These are phyloP conservation scores for Venturia effusa DNA, from an alignment of 2,329 filamentous ascomycete genomes.

Conservation along the genomic window DNA sequence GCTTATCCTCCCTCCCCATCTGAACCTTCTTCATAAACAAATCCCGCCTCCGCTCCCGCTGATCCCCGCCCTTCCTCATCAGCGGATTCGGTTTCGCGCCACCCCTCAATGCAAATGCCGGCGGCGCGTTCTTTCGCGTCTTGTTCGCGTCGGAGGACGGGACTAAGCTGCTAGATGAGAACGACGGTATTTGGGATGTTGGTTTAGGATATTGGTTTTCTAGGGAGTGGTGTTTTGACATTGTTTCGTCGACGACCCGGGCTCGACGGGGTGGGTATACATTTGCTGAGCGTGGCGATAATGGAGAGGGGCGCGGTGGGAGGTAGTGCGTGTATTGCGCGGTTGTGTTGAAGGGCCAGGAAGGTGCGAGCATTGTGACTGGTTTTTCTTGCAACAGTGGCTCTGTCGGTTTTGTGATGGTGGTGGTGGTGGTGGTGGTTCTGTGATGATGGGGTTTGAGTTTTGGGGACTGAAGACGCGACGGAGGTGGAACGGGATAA, in stretches of 20 bases:
- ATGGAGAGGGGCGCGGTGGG: constrained; percentile 30
- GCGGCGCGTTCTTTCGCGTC: constrained; percentile 7
- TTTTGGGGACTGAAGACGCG: background rate
- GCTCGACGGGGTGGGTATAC: constrained; percentile 16
- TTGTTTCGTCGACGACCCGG: constrained; percentile 19
- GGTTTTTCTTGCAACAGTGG: background rate
- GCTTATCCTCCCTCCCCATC: constrained; percentile 33
- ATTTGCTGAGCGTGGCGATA: constrained; percentile 30
- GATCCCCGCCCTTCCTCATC: constrained; percentile 37
- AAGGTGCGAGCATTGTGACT: constrained; percentile 6
- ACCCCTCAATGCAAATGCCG: constrained; percentile 39
- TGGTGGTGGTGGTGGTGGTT: background rate
- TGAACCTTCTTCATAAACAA: constrained; percentile 55
- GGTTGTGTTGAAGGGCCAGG: constrained; percentile 1
- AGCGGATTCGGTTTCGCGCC: constrained; percentile 51
- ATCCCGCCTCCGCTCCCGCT: constrained; percentile 52
- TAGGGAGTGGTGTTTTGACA: constrained; percentile 10
- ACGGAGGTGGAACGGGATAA: background rate
- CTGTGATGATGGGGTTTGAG: background rate
- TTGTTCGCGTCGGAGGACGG: background rate
- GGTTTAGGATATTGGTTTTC: constrained; percentile 9
- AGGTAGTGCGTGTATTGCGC: constrained; percentile 15
- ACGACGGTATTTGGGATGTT: background rate
- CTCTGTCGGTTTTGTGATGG: no score
- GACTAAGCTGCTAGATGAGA: background rate